A percentile compares a stretch with the other conserved stretches of the same genome.
Evolutionary conservation across 176 grass and related monocot species (phyloP).

Genomic region (Lolium multiflorum): DNA sequence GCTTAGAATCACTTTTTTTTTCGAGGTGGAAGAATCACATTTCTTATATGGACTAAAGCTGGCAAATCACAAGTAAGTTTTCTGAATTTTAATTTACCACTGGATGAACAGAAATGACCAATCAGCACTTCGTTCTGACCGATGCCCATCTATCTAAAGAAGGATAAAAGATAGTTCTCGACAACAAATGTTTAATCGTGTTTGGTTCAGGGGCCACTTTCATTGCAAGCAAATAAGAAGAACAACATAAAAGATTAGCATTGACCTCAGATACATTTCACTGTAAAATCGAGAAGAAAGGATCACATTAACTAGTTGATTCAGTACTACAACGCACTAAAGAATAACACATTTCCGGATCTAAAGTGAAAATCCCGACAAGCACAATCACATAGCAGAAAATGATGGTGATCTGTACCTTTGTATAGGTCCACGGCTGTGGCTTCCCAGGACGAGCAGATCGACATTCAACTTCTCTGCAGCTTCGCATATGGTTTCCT

Average conservation of each 20-base stretch:
- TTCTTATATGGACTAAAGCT: not conserved
- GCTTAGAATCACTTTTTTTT: not conserved
- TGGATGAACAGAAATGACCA: not conserved
- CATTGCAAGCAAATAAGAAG: not conserved
- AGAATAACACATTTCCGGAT: not conserved
- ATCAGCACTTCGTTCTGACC: not conserved
- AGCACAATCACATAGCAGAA: not conserved
- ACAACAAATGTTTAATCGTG: not conserved
- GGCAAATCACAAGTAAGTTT: not conserved
- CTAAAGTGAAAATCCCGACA: not conserved
- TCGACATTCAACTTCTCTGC: slow-evolving; percentile 61
- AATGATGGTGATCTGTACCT: not conserved
- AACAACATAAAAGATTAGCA: not conserved
- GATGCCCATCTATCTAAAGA: not conserved
- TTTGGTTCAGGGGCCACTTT: not conserved
- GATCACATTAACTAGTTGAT: not conserved
- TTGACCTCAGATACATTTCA: not conserved
- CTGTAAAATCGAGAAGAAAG: not conserved
- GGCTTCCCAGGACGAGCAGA: slow-evolving; percentile 72
- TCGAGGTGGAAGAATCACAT: too few relatives aligned
- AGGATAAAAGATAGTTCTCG: not conserved
- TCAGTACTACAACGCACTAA: not conserved
- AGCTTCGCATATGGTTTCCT: slow-evolving; percentile 69
- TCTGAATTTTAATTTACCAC: not conserved
- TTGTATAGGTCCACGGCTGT: slow-evolving; percentile 60